phyloP scores from a whole-genome alignment of 139 green algal genomes.

The Chlorella vulgaris region DNA sequence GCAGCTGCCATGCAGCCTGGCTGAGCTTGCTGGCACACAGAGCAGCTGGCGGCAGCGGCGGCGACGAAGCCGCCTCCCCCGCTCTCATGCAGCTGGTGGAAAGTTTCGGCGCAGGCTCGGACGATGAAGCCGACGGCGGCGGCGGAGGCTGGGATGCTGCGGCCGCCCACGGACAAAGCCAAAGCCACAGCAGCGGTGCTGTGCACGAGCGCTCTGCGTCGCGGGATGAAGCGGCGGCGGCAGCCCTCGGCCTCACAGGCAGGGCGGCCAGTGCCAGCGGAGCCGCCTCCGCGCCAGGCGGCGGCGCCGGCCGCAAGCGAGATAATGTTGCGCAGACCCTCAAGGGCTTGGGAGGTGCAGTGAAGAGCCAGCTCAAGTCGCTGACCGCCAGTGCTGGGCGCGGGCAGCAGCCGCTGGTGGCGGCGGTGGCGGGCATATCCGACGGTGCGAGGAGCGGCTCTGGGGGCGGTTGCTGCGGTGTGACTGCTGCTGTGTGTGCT shows the following conservation, averaged over 20 bases:
- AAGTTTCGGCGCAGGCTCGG: background rate
- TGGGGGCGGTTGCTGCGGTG: background rate
- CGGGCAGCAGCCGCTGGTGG: slow-evolving; percentile 28
- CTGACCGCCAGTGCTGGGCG: background rate
- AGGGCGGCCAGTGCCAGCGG: background rate
- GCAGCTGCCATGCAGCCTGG: slow-evolving; percentile 22
- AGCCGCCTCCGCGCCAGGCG: background rate
- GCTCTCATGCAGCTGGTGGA: slow-evolving; percentile 9
- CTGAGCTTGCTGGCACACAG: slow-evolving; percentile 1
- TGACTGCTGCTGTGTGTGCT: background rate
- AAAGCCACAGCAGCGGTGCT: background rate
- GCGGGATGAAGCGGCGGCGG: slow-evolving; percentile 13
- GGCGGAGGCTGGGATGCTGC: background rate
- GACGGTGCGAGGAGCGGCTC: background rate
- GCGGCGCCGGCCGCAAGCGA: background rate
- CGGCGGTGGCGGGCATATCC: slow-evolving; percentile 11
- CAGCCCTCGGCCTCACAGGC: slow-evolving; percentile 16
- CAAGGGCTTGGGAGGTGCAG: slow-evolving; percentile 30
- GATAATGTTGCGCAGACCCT: background rate
- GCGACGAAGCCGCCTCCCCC: too few relatives aligned
- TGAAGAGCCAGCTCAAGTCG: slow-evolving; percentile 36
- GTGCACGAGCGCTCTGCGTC: background rate
- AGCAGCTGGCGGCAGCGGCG: background rate
- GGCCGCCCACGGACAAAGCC: too few relatives aligned
- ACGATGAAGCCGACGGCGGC: background rate